These are phyloP conservation scores for Dictyostelium firmibasis DNA, from an alignment of 78 protist genomes.

Conservation along the genomic window DNA sequence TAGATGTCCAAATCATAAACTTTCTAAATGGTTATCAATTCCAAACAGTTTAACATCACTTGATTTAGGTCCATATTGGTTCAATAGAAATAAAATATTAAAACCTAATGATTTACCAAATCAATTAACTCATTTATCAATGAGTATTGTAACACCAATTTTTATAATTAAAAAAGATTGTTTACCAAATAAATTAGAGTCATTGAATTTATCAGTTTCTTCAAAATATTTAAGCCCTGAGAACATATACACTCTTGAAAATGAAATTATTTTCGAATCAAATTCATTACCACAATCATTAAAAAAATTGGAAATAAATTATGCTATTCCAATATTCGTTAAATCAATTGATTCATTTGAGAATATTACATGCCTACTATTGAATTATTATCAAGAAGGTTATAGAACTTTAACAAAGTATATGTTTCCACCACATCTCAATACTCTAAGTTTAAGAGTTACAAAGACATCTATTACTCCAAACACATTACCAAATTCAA, in stretches of 20 bases:
- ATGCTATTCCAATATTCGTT: not conserved
- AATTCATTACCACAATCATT: not conserved
- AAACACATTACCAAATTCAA: not conserved
- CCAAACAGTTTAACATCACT: not conserved
- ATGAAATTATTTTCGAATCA: not conserved
- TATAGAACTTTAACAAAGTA: too few species aligned
- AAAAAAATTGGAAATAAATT: not conserved
- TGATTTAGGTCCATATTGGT: not conserved
- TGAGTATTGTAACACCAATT: not conserved
- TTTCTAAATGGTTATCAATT: not conserved
- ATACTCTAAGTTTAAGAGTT: not conserved
- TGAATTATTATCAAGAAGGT: too few species aligned
- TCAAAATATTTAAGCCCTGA: too few species aligned
- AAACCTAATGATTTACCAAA: not conserved
- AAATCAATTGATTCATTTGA: not conserved
- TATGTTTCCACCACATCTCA: not conserved
- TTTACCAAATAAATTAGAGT: not conserved
- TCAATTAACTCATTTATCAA: not conserved
- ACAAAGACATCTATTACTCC: not conserved
- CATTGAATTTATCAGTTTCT: not conserved
- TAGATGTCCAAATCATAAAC: not conserved
- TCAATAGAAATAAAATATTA: not conserved
- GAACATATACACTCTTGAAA: not conserved
- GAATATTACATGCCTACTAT: not conserved
- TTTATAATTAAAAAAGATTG: not conserved